A percentile compares a stretch with the other conserved stretches of the same genome.
Evolutionary conservation across 2,329 filamentous ascomycete genomes (phyloP).

Genomic region (Ophioceras dolichostomum): DNA sequence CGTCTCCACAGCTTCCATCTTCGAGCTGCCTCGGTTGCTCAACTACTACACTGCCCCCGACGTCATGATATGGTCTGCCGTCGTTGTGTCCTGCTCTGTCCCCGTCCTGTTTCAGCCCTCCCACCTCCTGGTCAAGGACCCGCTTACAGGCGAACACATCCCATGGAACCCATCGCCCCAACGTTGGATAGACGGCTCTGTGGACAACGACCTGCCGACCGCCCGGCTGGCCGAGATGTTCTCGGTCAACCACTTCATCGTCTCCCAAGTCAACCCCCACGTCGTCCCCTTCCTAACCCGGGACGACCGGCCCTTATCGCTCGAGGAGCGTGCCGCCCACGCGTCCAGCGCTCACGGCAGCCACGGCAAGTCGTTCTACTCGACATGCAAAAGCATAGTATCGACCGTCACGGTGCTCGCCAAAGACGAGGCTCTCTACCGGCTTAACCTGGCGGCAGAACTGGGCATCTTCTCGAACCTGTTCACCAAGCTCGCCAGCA

Average conservation of each 20-base stretch:
- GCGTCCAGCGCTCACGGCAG: background rate
- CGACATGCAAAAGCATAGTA: constrained; percentile 33
- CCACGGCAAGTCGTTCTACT: background rate
- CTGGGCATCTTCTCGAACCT: constrained; percentile 69
- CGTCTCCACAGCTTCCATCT: constrained; percentile 76
- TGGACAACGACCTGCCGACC: constrained; percentile 90
- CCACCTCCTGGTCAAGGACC: constrained; percentile 73
- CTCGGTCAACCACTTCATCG: constrained; percentile 97
- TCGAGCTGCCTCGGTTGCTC: constrained; percentile 74
- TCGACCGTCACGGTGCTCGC: constrained; percentile 58
- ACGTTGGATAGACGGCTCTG: constrained; percentile 86
- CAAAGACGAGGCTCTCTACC: constrained; percentile 68
- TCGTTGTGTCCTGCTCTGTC: constrained; percentile 90
- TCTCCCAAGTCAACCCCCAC: constrained; percentile 93
- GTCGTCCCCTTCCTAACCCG: constrained; percentile 75
- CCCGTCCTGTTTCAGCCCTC: constrained; percentile 75
- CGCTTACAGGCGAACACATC: constrained; percentile 60
- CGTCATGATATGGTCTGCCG: constrained; percentile 91
- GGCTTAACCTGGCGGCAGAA: constrained; percentile 70
- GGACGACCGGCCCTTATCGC: constrained; percentile 47
- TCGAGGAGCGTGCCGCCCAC: constrained; percentile 8
- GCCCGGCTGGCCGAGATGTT: constrained; percentile 86
- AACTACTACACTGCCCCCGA: constrained; percentile 93
- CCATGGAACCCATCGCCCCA: constrained; percentile 81
- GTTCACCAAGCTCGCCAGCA: constrained; percentile 64